Percentiles rank a stretch among this genome's conserved stretches.
phyloP scores from a whole-genome alignment of 805 yeast species.

The Scheffersomyces stipitis region DNA sequence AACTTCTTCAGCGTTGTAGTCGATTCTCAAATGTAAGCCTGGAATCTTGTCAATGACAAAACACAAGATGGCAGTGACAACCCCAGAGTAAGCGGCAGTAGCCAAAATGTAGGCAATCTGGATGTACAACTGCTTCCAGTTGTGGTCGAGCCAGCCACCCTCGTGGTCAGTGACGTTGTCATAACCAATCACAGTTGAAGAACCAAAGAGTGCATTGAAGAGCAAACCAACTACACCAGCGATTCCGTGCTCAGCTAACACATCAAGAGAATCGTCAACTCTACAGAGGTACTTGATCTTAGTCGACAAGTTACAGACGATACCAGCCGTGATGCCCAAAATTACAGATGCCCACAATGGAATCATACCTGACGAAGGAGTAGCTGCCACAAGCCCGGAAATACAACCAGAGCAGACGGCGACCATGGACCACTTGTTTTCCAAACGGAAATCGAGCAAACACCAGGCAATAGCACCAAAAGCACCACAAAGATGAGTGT shows the following conservation, averaged over 20 bases:
- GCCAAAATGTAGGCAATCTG: slow-evolving; percentile 85
- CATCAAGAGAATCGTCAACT: slow-evolving; percentile 92
- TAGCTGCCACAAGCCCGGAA: slow-evolving; percentile 95
- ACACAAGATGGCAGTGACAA: slow-evolving; percentile 76
- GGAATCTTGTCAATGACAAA: slow-evolving; percentile 75
- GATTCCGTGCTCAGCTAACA: slow-evolving; percentile 97
- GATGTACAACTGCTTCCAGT: slow-evolving; percentile 87
- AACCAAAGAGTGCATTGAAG: slow-evolving; percentile 88
- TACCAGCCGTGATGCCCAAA: slow-evolving; percentile 77
- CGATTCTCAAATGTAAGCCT: slow-evolving; percentile 74
- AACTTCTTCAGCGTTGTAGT: slow-evolving; percentile 78
- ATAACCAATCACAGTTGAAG: slow-evolving; percentile 84
- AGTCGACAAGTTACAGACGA: slow-evolving; percentile 86
- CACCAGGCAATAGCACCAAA: slow-evolving; percentile 94
- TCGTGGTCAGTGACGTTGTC: slow-evolving; percentile 81
- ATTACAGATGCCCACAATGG: slow-evolving; percentile 90
- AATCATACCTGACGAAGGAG: slow-evolving; percentile 90
- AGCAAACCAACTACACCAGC: slow-evolving; percentile 90
- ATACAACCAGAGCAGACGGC: slow-evolving; percentile 95
- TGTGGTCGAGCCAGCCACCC: slow-evolving; percentile 92
- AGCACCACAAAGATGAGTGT: slow-evolving; percentile 86
- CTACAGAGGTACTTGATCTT: slow-evolving; percentile 75
- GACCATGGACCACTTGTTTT: slow-evolving; percentile 89
- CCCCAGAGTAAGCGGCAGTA: slow-evolving; percentile 68
- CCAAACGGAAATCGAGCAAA: slow-evolving; percentile 81